These are phyloP conservation scores for Rhododendron kiyosumense DNA, from an alignment of 148 eudicot species.

Conservation along the genomic window DNA sequence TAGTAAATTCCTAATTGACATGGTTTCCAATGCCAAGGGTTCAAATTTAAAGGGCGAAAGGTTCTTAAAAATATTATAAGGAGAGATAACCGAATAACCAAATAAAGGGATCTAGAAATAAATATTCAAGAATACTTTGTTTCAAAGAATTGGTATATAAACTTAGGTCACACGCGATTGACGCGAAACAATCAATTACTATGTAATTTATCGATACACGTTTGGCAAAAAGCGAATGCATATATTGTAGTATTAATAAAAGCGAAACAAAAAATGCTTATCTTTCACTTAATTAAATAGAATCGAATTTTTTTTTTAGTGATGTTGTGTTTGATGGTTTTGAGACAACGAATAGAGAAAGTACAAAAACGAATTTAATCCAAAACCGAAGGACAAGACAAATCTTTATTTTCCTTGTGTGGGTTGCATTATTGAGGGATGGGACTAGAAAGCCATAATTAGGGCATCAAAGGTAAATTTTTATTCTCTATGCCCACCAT, in stretches of 20 bases:
- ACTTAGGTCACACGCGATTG: too few relatives aligned
- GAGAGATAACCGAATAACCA: not conserved
- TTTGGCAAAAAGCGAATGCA: too few relatives aligned
- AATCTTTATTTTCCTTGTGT: not conserved
- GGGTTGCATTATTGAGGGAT: too few relatives aligned
- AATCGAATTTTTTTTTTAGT: not conserved
- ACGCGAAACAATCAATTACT: too few relatives aligned
- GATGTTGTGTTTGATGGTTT: not conserved
- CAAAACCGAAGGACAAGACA: not conserved
- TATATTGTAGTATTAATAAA: too few relatives aligned
- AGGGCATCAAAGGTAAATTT: not conserved
- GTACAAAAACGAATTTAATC: too few relatives aligned
- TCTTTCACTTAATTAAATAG: not conserved
- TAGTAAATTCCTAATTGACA: too few relatives aligned
- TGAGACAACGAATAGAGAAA: not conserved
- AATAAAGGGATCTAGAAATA: not conserved
- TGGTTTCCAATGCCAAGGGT: slow-evolving; percentile 9
- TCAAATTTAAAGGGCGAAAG: not conserved
- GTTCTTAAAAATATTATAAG: not conserved
- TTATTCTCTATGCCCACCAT: not conserved
- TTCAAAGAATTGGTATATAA: not conserved
- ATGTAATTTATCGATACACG: too few relatives aligned
- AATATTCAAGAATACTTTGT: too few relatives aligned
- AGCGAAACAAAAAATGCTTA: not conserved
- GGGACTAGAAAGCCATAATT: slow-evolving; percentile 1